These are phyloP conservation scores for Hortiboletus rubellus DNA, from an alignment of 1,284 basidiomycete genomes.

Conservation along the genomic window DNA sequence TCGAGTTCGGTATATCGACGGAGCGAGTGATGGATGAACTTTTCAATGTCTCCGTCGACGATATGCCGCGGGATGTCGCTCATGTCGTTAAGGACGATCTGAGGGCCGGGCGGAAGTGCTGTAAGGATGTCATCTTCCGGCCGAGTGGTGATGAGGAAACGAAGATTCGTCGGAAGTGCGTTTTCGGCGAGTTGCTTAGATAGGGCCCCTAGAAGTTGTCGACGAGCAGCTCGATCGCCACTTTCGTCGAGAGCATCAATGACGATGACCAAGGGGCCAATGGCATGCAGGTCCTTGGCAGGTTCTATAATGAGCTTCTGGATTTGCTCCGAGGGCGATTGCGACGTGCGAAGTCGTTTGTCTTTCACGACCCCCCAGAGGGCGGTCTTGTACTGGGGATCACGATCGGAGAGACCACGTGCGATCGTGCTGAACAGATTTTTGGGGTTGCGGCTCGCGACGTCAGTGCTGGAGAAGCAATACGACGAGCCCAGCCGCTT, in stretches of 20 bases:
- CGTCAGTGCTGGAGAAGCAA: constrained; percentile 4
- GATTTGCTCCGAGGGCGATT: background rate
- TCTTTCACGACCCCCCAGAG: background rate
- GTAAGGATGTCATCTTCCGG: constrained; percentile 1
- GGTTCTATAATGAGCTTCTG: background rate
- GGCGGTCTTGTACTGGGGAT: background rate
- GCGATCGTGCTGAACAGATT: constrained; percentile 10
- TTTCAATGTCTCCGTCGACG: background rate
- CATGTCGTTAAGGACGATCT: background rate
- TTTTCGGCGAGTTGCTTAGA: background rate
- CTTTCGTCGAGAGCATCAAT: constrained; percentile 17
- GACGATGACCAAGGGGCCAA: background rate
- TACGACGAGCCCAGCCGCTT: constrained; percentile 9
- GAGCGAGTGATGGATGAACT: background rate
- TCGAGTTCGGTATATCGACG: background rate
- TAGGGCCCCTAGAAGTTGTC: background rate
- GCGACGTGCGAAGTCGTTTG: background rate
- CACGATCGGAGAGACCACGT: background rate
- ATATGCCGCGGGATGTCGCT: background rate
- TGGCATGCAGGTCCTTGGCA: background rate
- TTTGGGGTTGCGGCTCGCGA: constrained; percentile 1
- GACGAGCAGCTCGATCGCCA: background rate
- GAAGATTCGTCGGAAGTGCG: background rate
- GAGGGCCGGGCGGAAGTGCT: background rate
- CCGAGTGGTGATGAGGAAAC: background rate